Conservation (phyloP, 345 rosid genomes). For the Populus deltoides region DNA sequence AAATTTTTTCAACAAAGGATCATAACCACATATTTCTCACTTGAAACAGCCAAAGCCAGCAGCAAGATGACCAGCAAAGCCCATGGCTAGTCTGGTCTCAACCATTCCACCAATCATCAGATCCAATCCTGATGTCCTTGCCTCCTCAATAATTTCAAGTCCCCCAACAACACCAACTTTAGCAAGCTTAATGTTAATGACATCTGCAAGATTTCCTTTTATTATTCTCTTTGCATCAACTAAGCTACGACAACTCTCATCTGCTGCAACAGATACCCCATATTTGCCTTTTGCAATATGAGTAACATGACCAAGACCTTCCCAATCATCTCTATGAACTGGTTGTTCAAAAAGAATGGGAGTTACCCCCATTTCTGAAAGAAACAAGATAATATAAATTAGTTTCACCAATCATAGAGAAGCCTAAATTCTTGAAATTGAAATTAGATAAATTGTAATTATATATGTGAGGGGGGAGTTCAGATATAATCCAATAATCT, state of each 20-base stretch:
- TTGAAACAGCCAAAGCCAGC: slow-evolving; percentile 88
- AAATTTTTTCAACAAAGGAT: slow-evolving; percentile 7
- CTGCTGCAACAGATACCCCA: slow-evolving; percentile 86
- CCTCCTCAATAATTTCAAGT: slow-evolving; percentile 68
- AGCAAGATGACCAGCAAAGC: slow-evolving; percentile 89
- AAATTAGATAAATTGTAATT: not conserved
- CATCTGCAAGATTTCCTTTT: slow-evolving; percentile 58
- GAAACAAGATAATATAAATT: slow-evolving; percentile 12
- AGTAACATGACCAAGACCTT: slow-evolving; percentile 80
- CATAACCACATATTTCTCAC: slow-evolving; percentile 30
- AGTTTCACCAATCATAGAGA: not conserved
- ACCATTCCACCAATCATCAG: slow-evolving; percentile 97
- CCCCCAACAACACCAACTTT: slow-evolving; percentile 79
- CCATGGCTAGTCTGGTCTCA: slow-evolving; percentile 93
- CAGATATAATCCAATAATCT: not conserved
- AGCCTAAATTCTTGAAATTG: not conserved
- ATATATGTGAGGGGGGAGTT: not conserved
- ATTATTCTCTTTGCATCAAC: slow-evolving; percentile 69
- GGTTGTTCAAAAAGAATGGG: slow-evolving; percentile 95
- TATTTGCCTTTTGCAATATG: slow-evolving; percentile 56
- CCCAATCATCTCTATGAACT: slow-evolving; percentile 89
- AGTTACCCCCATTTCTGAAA: slow-evolving; percentile 73
- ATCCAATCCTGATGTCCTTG: slow-evolving; percentile 58
- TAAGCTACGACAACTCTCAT: slow-evolving; percentile 81
- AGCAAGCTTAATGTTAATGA: slow-evolving; percentile 81